Base-by-base conservation (phyloP, 2,329 filamentous ascomycete genomes). In the Penicillium sp. region DNA sequence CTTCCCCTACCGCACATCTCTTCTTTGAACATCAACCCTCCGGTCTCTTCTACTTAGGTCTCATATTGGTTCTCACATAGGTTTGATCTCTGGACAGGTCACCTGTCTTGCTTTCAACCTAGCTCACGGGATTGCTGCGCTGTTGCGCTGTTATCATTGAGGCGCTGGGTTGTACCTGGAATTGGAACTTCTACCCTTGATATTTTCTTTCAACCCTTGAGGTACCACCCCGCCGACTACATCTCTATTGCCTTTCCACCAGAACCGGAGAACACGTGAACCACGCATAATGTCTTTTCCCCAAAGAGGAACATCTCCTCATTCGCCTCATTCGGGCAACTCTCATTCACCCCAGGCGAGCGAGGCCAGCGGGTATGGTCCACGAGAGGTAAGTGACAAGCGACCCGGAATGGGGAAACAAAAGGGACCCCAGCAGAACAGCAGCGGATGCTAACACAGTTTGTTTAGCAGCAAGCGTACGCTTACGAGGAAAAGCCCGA, bases 401-500 rank as follows among this genome's bases (percentile, higher is more conserved):
- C 16, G 3, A 31, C 3, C 1, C 7, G 18, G 5, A 14, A 46
- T 4, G 14, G 18, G 39, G 24, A 45, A 53, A 48, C 45, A 59
- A 32, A 45, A 31, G 13, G 48, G 16, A 45, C 3, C 4, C 13
- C 26, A 22, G 7, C 8, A 44, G 50, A 20, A 29, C 16, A 22
- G 16, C 49, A 37, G 9, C 18, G 24, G 37, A 55, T 22, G 35
- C 50, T 53, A 47, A 53, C n/a, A 20, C 14, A 38, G 3, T 35
- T 31, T 14, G 54, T 37, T 38, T 9, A 50, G 22, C 45, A 47
- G 34, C 55, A 46, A 35, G 53, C 53, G 10, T 65, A 64, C 32
- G 64, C 55, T n/a, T 61, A 64, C 45, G 64, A 66, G 46, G 63
- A 64, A 31, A 65, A 65, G 26, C 57, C 59, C 43, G 58, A 65